A percentile compares a stretch with the other conserved stretches of the same genome.
These are phyloP conservation scores for Solanum bulbocastanum DNA, from an alignment of 257 asterid genomes.

Conservation along the genomic window DNA sequence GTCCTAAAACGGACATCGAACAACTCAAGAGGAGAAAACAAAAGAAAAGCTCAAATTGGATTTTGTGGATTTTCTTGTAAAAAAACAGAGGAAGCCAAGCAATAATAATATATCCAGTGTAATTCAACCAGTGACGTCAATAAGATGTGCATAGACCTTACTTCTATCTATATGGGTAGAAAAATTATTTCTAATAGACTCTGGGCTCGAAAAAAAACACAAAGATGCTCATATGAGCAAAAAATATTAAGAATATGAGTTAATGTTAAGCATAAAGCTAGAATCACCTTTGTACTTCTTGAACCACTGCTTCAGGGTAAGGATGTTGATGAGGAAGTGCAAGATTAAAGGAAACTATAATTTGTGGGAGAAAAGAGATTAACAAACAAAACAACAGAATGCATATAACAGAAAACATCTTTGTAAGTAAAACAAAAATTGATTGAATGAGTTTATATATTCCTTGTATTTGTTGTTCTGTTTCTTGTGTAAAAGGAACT, in stretches of 20 bases:
- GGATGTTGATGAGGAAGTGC: conserved; percentile 86
- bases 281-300: conserved; percentile 56
- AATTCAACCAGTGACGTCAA: rapidly evolving
- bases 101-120: neutral
- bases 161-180: neutral
- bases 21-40: neutral
- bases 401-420: conserved; percentile 41
- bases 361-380: neutral
- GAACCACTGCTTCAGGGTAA: conserved; percentile 78
- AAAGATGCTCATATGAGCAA: neutral
- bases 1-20: neutral
- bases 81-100: neutral
- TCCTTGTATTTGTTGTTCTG: neutral
- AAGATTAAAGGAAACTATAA: conserved; percentile 43
- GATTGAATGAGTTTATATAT: conserved; percentile 11
- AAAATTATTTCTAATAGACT: neutral
- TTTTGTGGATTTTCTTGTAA: neutral
- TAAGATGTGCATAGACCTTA: neutral
- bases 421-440: conserved; percentile 7
- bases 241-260: neutral
- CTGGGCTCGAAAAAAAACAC: rapidly evolving
- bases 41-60: neutral
- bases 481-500: conserved; percentile 23
- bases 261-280: neutral
- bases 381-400: conserved; percentile 39